Percentiles rank a stretch among this genome's conserved stretches.
phyloP scores from a whole-genome alignment of 148 eudicot genomes.

The Diospyros kaki region DNA sequence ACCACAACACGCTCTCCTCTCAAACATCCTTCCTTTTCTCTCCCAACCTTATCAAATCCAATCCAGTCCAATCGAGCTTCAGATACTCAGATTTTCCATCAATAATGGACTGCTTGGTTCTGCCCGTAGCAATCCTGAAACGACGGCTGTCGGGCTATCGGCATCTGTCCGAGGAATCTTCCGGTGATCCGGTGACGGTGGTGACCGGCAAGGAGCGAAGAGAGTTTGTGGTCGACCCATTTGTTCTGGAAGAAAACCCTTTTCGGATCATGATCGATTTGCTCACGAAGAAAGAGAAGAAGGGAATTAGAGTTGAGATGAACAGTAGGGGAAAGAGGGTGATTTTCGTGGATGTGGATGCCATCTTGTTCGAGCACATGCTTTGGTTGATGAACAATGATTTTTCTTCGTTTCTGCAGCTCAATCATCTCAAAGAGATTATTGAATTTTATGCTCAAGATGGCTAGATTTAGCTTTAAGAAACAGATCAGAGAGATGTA shows the following conservation, averaged over 20 bases:
- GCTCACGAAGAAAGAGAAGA: conserved; percentile 16
- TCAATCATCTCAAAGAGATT: conserved; percentile 49
- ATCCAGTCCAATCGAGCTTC: no score
- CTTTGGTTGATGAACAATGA: conserved; percentile 60
- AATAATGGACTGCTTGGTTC: conserved; percentile 38
- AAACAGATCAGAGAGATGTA: background rate
- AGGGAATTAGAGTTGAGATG: conserved; percentile 9
- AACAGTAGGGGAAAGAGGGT: conserved; percentile 14
- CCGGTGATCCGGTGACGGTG: conserved; percentile 35
- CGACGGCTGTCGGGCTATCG: conserved; percentile 39
- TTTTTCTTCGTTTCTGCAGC: conserved; percentile 44
- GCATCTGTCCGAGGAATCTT: conserved; percentile 13
- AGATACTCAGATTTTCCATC: background rate
- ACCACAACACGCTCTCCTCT: background rate
- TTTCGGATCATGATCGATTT: conserved; percentile 41
- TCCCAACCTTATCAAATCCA: background rate
- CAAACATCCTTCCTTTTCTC: background rate
- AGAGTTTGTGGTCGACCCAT: conserved; percentile 42
- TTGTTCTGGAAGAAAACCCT: conserved; percentile 41
- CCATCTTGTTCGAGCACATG: conserved; percentile 61
- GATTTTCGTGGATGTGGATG: conserved; percentile 49
- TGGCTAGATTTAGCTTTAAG: conserved; percentile 10
- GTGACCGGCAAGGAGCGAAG: conserved; percentile 44
- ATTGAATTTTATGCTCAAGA: conserved; percentile 58
- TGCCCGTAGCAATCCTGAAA: conserved; percentile 34